Evolutionary conservation across 495 filamentous ascomycete species (phyloP), one percentile per base, ranked within the genome.

Genomic region (Penicillium arizonense): DNA sequence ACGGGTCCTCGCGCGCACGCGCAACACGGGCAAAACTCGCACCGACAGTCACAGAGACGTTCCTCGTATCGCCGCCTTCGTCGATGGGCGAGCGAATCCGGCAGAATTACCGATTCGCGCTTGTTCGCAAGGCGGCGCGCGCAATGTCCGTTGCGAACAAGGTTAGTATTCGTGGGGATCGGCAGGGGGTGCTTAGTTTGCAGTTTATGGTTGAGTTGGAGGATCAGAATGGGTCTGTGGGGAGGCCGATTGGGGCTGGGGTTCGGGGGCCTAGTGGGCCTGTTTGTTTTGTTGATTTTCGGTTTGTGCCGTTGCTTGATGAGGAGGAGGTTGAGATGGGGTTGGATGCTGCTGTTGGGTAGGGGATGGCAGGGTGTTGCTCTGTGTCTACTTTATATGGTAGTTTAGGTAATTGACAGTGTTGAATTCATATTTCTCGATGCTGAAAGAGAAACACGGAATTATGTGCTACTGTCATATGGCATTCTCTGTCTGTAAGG

Each of bases 201-300:
- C 94, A 98, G 69, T 96, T 98, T 59, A 95, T 98, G 91, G 86
- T 98, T 32, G 90, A 96, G 65, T 70, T 88, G 12, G 81, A 82
- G 47, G 72, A 68, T 23, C 37, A 48, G 10, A 54, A 63, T 24
- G 63, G 62, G 5, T 65, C 63, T 43, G 59, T 45, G 30, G 64
- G 59, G 5, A 63, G 60, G 13, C 40, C 65, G 18, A 43, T 62
- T 14, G 62, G 57, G 28, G 62, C 57, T 53, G 59, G 63, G 13
- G 36, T 61, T 10, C 59, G 57, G 30, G 42, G 46, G 36, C 37
- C 57, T 7, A 52, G 39, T 35, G 62, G 56, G 13, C 70, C 68
- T 20, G 76, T 85, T 4, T 86, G 79, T 56, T 92, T 91, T 74
- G 83, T 91, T 32, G 88, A 91, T 68, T 91, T 90, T 57, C 73